Conservation (phyloP, 139 green algal genomes). For the Volvox africanus region DNA sequence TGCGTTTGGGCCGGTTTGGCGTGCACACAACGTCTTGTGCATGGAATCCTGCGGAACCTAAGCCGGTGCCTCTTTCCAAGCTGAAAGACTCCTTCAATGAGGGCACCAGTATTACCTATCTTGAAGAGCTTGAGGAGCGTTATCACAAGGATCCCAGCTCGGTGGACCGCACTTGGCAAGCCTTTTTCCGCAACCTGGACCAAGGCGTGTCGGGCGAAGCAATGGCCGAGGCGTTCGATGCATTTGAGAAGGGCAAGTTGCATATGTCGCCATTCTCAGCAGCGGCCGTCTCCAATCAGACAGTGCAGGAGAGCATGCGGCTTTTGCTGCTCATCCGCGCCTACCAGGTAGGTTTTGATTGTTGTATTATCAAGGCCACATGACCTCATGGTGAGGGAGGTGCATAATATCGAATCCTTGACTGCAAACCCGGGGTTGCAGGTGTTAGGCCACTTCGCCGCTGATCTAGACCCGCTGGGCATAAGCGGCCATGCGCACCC, state of each 20-base stretch:
- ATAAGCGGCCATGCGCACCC: conserved; percentile 74
- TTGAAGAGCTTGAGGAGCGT: conserved; percentile 92
- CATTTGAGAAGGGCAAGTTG: conserved; percentile 81
- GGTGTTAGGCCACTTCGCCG: conserved; percentile 85
- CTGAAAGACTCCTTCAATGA: conserved; percentile 96
- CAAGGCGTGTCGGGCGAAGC: conserved; percentile 83
- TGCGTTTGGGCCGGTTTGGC: background rate
- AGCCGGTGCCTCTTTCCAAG: conserved; percentile 88
- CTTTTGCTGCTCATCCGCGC: conserved; percentile 94
- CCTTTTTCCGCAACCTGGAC: conserved; percentile 89
- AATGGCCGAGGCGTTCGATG: conserved; percentile 90
- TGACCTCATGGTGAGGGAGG: background rate
- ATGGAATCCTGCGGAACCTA: conserved; percentile 54
- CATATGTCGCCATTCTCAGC: conserved; percentile 74
- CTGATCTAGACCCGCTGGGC: conserved; percentile 93
- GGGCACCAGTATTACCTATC: conserved; percentile 87
- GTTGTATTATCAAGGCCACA: background rate
- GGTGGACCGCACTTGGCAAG: conserved; percentile 90
- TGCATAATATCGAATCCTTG: background rate
- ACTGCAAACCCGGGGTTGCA: conserved; percentile 41
- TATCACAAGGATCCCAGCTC: conserved; percentile 84
- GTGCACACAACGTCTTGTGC: background rate
- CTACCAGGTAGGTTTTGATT: conserved; percentile 84
- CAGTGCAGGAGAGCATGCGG: conserved; percentile 95
- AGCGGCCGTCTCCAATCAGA: conserved; percentile 89